Conservation (phyloP, 768 basidiomycete genomes). For the Lactarius quietus region DNA sequence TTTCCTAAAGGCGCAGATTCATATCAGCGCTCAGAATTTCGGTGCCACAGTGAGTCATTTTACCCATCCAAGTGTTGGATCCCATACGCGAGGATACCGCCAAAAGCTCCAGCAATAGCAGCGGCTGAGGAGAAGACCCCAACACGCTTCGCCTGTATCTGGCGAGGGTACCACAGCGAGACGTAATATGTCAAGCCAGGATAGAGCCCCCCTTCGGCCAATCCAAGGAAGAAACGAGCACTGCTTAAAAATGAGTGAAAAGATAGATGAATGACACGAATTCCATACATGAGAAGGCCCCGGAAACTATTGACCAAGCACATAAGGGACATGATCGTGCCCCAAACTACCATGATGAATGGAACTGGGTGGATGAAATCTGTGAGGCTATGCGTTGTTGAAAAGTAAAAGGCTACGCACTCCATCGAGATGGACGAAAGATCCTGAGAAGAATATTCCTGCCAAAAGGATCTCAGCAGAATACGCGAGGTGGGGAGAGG, state of each 20-base stretch:
- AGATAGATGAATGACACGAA: no score
- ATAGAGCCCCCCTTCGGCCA: no score
- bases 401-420: constrained; percentile 29
- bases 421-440: constrained; percentile 36
- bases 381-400: no score
- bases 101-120: constrained; percentile 48
- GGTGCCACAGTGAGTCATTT: neutral
- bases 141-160: constrained; percentile 54
- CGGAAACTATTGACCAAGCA: no score
- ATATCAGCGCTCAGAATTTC: neutral
- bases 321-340: no score
- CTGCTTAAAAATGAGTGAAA: no score
- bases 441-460: constrained; percentile 41
- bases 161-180: constrained; percentile 5
- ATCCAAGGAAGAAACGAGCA: no score
- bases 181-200: no score
- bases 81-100: constrained; percentile 47
- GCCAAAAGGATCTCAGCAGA: neutral
- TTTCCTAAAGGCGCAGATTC: constrained; percentile 23
- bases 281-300: no score
- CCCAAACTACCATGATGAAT: no score
- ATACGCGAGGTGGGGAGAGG: neutral
- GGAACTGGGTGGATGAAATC: no score
- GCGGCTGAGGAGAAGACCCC: constrained; percentile 66
- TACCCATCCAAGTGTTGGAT: constrained; percentile 46